Conservation (phyloP, 805 yeast species). For the Suhomyces faveliae region DNA sequence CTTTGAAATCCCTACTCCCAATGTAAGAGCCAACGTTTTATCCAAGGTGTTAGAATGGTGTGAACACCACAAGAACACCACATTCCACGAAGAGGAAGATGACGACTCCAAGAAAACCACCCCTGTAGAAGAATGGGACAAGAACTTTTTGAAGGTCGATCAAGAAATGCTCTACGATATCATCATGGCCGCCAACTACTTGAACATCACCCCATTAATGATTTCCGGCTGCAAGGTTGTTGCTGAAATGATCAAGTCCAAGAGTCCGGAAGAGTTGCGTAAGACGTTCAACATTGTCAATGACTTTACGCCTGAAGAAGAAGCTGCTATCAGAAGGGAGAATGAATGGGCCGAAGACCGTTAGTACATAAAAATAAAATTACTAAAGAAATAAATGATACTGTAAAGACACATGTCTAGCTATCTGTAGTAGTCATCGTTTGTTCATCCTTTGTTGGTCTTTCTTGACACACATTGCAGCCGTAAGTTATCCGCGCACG, state of each 20-base stretch:
- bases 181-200: conserved; percentile 75
- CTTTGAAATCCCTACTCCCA: conserved; percentile 84
- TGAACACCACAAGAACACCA: conserved; percentile 83
- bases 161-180: conserved; percentile 85
- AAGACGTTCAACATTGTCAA: conserved; percentile 77
- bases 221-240: conserved; percentile 80
- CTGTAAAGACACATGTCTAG: neutral
- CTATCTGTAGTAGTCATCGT: neutral
- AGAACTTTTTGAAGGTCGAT: conserved; percentile 88
- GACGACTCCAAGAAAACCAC: conserved; percentile 84
- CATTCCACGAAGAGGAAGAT: conserved; percentile 73
- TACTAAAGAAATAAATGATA: neutral
- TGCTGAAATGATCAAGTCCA: conserved; percentile 81
- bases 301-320: conserved; percentile 84
- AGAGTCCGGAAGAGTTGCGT: conserved; percentile 77
- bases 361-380: conserved; percentile 20
- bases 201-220: conserved; percentile 70
- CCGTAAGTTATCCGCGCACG: conserved; percentile 3
- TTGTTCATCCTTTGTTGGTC: neutral
- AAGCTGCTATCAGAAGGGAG: conserved; percentile 82
- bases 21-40: conserved; percentile 82
- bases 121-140: conserved; percentile 95
- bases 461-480: neutral
- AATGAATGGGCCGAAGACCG: conserved; percentile 92
- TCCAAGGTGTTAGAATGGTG: conserved; percentile 95